Evolutionary conservation across 495 filamentous ascomycete species (phyloP), one percentile per base, ranked within the genome.

Genomic region (Lasiosphaeriaceae sp.): DNA sequence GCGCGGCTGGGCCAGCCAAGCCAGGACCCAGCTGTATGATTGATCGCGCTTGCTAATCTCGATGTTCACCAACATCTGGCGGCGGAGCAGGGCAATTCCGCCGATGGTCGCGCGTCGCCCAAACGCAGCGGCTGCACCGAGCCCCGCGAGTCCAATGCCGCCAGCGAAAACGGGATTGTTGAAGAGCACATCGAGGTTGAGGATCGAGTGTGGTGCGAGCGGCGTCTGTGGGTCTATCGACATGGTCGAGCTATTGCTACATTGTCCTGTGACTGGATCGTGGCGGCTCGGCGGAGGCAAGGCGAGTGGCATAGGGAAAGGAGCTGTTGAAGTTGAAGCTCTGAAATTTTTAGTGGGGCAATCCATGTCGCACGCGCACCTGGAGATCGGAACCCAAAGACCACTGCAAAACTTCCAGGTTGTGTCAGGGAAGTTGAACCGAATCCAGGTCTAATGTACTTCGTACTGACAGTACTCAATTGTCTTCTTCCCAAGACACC

Each of bases 31-130:
- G 53, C 83, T 85, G 71, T 97, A 98, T 12, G 93, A 90, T 49
- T 91, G 86, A 69, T 97, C 94, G 64, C 90, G 89, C 65, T 89
- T 88, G 65, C 86, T 92, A 68, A 98, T 96, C 70, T 97, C 95
- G 61, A 97, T 81, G 65, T 97, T 89, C 52, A 97, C 90, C 9
- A 98, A 86, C 76, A 98, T 85, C 50, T 92, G 89, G 46, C 88
- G 84, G 41, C 89, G 88, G 52, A 96, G 71, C 53, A 96, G 80
- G 39, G 76, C 76, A 22, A 85, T 85, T 49, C 84, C 84, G 67
- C 83, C 77, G 52, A 88, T 85, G 55, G 86, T 57, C 21, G 86
- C 87, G 62, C 83, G 84, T 46, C 93, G 92, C 17, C 85, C 87
- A 54, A 92, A 78, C 0, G 89, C 87, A 50, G 88, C 75, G 35